A percentile compares a stretch with the other conserved stretches of the same genome.
Evolutionary conservation across 225 moss, liverwort and hornwort genomes (phyloP).

Genomic region (Pleurozium schreberi): DNA sequence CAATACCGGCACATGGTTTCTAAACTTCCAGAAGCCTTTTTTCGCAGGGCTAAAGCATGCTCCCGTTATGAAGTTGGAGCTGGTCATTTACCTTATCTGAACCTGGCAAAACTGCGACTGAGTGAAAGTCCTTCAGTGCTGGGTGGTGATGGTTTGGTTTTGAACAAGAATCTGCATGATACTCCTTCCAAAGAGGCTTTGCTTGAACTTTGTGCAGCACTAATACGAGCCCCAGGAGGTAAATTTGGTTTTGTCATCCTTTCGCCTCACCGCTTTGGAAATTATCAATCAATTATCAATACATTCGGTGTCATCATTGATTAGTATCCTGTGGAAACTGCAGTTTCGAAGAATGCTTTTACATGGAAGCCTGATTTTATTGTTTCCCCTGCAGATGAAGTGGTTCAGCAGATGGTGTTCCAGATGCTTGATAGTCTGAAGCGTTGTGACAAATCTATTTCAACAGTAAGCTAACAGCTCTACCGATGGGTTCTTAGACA

Average conservation of each 20-base stretch:
- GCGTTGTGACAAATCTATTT: conserved; percentile 11
- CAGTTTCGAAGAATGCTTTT: neutral
- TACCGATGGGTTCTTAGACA: neutral
- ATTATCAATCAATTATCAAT: neutral
- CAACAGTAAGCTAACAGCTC: conserved; percentile 32
- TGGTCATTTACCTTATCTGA: conserved; percentile 47
- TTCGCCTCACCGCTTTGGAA: neutral
- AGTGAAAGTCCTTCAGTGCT: conserved; percentile 14
- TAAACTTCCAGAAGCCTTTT: neutral
- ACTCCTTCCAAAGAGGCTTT: conserved; percentile 43
- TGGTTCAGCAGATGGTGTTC: conserved; percentile 47
- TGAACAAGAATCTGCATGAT: conserved; percentile 14
- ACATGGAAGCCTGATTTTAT: neutral
- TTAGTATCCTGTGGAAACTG: too few species aligned
- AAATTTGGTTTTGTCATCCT: neutral
- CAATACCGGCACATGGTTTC: neutral
- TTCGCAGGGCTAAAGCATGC: conserved; percentile 47
- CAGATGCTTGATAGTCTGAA: conserved; percentile 42
- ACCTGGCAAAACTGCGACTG: conserved; percentile 42
- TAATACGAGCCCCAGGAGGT: conserved; percentile 57
- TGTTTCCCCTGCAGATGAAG: conserved; percentile 17
- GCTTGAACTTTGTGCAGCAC: conserved; percentile 44
- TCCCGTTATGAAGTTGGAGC: conserved; percentile 57
- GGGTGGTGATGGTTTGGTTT: conserved; percentile 12
- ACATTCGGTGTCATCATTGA: too few species aligned